Evolutionary conservation across 306 rosid species (phyloP).

Genomic region (Sicyos edulis): DNA sequence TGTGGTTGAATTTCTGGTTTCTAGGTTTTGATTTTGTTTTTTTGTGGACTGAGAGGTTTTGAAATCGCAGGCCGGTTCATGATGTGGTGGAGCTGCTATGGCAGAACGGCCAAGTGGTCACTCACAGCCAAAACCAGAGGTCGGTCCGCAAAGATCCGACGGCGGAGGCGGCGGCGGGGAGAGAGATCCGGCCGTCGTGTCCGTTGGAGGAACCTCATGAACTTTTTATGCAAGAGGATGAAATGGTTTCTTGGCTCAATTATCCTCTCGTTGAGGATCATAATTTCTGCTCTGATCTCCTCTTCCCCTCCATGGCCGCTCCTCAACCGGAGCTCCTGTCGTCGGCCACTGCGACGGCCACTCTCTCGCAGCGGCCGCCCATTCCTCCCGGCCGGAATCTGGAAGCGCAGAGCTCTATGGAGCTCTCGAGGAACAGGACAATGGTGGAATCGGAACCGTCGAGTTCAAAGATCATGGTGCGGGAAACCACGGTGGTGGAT

Average conservation of each 20-base stretch:
- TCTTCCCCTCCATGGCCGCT: slow-evolving; percentile 24
- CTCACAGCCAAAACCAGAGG: slow-evolving; percentile 61
- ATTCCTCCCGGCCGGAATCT: slow-evolving; percentile 28
- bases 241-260: slow-evolving; percentile 72
- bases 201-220: slow-evolving; percentile 26
- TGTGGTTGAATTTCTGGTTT: neutral
- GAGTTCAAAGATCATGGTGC: slow-evolving; percentile 26
- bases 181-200: slow-evolving; percentile 36
- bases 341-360: slow-evolving; percentile 9
- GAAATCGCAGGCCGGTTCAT: slow-evolving; percentile 46
- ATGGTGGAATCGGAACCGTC: slow-evolving; percentile 32
- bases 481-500: slow-evolving; percentile 46
- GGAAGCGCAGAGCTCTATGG: slow-evolving; percentile 34
- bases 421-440: slow-evolving; percentile 33
- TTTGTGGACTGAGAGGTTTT: slow-evolving; percentile 13
- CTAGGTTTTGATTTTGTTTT: neutral
- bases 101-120: slow-evolving; percentile 68
- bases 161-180: slow-evolving; percentile 5
- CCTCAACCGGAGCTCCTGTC: slow-evolving; percentile 31
- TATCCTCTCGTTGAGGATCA: slow-evolving; percentile 55
- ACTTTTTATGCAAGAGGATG: slow-evolving; percentile 68
- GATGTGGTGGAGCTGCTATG: slow-evolving; percentile 74
- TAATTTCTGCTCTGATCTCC: slow-evolving; percentile 45
- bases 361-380: slow-evolving; percentile 34
- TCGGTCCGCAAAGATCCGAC: slow-evolving; percentile 27